A percentile compares a stretch with the other conserved stretches of the same genome.
phyloP scores from a whole-genome alignment of 805 yeast genomes.

The Lipomyces japonicus region DNA sequence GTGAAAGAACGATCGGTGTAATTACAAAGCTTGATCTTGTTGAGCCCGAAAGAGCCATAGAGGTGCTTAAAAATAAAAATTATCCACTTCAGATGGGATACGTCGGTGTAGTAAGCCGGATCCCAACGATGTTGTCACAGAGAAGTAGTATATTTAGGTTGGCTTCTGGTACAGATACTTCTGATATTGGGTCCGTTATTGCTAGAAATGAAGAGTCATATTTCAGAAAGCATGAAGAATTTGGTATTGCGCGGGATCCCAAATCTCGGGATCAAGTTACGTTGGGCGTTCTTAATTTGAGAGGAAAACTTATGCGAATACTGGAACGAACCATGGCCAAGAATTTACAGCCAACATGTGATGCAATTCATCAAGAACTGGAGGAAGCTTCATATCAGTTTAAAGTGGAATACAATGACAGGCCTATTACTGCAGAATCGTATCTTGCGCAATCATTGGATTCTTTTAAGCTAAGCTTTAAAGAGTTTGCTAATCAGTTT shows the following conservation, averaged over 20 bases:
- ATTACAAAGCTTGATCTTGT: conserved; percentile 91
- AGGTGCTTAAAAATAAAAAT: conserved; percentile 65
- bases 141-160: conserved; percentile 15
- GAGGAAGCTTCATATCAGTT: conserved; percentile 91
- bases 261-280: conserved; percentile 34
- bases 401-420: conserved; percentile 94
- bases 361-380: conserved; percentile 78
- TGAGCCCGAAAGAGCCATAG: conserved; percentile 66
- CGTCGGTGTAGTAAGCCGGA: conserved; percentile 92
- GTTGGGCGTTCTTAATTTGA: conserved; percentile 70
- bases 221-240: conserved; percentile 60
- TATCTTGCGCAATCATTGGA: conserved; percentile 91
- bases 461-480: conserved; percentile 74
- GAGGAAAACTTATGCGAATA: conserved; percentile 77
- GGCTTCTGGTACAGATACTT: conserved; percentile 45
- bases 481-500: conserved; percentile 78
- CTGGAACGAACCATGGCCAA: conserved; percentile 88
- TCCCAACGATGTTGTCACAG: conserved; percentile 44
- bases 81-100: conserved; percentile 96
- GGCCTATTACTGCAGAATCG: conserved; percentile 89
- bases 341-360: conserved; percentile 81
- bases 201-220: conserved; percentile 50
- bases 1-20: conserved; percentile 95
- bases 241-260: conserved; percentile 31
- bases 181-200: conserved; percentile 51